Percentiles rank a stretch among this genome's conserved stretches.
Conservation (phyloP, 495 filamentous ascomycete species). For the Talaromyces nanjingensis region DNA sequence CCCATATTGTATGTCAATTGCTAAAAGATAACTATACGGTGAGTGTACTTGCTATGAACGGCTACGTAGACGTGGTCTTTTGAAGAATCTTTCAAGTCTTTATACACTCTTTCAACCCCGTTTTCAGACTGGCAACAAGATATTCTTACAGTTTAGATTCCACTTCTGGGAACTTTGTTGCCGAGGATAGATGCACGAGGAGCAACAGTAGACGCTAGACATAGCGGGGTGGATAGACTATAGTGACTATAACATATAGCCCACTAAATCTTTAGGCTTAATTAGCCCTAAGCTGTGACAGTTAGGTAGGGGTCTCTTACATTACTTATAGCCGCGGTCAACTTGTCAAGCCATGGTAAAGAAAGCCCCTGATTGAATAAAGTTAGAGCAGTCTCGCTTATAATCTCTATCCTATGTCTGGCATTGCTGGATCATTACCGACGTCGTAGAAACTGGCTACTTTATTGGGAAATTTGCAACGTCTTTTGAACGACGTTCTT, state of each 20-base stretch:
- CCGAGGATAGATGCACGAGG: background rate
- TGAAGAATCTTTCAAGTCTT: background rate
- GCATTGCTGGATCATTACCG: background rate
- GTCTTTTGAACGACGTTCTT: too few species aligned
- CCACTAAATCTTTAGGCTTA: background rate
- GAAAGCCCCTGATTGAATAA: background rate
- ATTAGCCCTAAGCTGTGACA: background rate
- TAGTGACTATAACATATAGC: background rate
- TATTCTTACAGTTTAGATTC: background rate
- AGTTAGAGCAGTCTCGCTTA: background rate
- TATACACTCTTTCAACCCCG: background rate
- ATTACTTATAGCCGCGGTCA: too few species aligned
- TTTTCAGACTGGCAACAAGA: background rate
- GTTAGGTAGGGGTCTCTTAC: background rate
- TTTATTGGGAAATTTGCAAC: background rate
- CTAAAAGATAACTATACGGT: background rate
- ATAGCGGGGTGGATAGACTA: background rate
- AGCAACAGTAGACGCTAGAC: background rate
- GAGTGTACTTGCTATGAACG: background rate
- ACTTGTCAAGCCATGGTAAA: background rate
- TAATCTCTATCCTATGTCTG: background rate
- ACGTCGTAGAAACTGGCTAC: background rate
- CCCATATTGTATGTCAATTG: constrained; percentile 6
- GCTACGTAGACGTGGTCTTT: background rate
- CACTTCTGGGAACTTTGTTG: background rate